phyloP scores from a whole-genome alignment of 2,329 filamentous ascomycete species.

The Exophiala mesophila region DNA sequence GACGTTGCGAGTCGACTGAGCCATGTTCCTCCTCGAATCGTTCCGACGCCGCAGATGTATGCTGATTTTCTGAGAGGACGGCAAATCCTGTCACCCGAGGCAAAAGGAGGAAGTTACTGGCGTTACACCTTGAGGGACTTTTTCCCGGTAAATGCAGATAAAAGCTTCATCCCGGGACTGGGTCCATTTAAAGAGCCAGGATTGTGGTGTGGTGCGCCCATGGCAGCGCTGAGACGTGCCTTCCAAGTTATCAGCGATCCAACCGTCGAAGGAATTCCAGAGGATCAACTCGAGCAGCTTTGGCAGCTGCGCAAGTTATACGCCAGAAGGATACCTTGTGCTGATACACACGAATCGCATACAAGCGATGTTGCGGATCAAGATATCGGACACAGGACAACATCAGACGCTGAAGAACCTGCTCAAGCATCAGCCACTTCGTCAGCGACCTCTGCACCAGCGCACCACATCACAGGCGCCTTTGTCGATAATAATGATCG shows the following conservation, averaged over 20 bases:
- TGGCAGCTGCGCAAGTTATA: conserved; percentile 9
- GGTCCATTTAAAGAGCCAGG: conserved; percentile 7
- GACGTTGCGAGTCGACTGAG: conserved; percentile 3
- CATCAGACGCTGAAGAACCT: background rate
- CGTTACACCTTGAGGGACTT: conserved; percentile 10
- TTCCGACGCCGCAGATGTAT: conserved; percentile 11
- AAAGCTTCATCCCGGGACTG: conserved; percentile 3
- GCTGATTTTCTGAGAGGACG: conserved; percentile 1
- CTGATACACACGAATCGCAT: background rate
- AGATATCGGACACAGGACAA: background rate
- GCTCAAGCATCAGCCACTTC: background rate
- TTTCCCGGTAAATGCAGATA: conserved; percentile 4
- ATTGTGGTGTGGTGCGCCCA: conserved; percentile 6
- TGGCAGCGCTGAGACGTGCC: conserved; percentile 6
- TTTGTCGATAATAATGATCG: background rate
- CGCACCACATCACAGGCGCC: background rate
- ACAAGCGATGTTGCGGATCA: background rate
- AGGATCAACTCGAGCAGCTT: conserved; percentile 5
- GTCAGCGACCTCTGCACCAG: background rate
- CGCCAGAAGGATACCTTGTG: conserved; percentile 1
- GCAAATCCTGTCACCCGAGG: conserved; percentile 1
- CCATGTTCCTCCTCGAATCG: conserved; percentile 9
- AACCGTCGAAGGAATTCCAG: conserved; percentile 2
- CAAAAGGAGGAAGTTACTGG: conserved; percentile 8
- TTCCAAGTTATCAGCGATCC: conserved; percentile 5